phyloP scores from a whole-genome alignment of 2,329 filamentous ascomycete species.

The Coniochaeta ligniaria region DNA sequence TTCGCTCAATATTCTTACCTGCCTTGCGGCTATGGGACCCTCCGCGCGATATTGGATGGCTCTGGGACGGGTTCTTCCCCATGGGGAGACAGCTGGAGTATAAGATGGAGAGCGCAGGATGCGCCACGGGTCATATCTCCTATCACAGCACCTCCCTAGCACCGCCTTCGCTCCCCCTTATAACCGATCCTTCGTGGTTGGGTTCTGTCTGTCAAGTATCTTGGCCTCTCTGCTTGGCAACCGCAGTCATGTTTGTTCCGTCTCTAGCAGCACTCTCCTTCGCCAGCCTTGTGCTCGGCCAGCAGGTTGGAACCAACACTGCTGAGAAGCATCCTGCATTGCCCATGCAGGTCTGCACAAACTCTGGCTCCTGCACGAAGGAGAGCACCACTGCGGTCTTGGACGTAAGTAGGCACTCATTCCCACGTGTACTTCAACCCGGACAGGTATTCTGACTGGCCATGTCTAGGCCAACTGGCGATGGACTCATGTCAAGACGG shows the following conservation, averaged over 20 bases:
- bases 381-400: slow-evolving; percentile 38
- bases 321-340: slow-evolving; percentile 37
- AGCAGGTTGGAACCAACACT: slow-evolving; percentile 28
- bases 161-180: background rate
- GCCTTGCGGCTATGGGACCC: background rate
- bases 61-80: background rate
- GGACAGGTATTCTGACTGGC: background rate
- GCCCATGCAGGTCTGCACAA: slow-evolving; percentile 38
- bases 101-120: background rate
- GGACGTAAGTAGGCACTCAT: slow-evolving; percentile 20
- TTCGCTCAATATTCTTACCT: background rate
- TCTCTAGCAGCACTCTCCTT: slow-evolving; percentile 15
- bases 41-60: background rate
- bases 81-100: background rate
- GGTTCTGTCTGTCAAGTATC: background rate
- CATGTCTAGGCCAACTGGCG: slow-evolving; percentile 35
- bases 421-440: too few relatives aligned
- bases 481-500: slow-evolving; percentile 35
- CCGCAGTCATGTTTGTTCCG: background rate
- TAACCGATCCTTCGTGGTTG: background rate
- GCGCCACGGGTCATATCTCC: background rate
- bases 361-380: slow-evolving; percentile 31
- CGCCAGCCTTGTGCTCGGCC: slow-evolving; percentile 20
- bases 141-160: background rate
- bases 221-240: background rate